These are phyloP conservation scores for Claviceps fusiformis DNA, from an alignment of 2,329 filamentous ascomycete species.

Conservation along the genomic window DNA sequence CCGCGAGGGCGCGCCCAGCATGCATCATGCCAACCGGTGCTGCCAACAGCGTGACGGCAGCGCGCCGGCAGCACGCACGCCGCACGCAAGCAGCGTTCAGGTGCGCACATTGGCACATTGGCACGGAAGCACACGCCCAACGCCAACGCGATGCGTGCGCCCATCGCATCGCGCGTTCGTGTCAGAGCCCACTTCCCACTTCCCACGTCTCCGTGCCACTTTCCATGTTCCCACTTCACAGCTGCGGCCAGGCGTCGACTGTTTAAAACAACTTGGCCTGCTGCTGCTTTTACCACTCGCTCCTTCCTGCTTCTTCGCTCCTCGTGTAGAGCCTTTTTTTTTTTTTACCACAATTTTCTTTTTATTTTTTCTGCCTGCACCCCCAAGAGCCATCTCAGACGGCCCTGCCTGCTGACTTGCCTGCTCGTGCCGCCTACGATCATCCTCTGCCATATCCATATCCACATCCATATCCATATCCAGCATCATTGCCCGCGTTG, in stretches of 20 bases:
- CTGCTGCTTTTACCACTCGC: not conserved
- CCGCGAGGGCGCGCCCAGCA: too few relatives aligned
- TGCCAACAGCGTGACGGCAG: too few relatives aligned
- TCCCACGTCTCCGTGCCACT: not conserved
- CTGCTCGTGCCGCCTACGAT: not conserved
- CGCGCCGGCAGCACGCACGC: too few relatives aligned
- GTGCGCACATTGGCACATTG: too few relatives aligned
- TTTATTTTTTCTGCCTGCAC: not conserved
- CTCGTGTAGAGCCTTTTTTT: not conserved
- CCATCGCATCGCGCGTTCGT: constrained; percentile 12
- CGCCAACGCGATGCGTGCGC: constrained; percentile 10
- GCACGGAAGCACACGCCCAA: not conserved
- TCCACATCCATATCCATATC: not conserved
- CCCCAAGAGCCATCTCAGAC: not conserved
- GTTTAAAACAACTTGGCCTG: constrained; percentile 1
- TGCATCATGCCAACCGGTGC: too few relatives aligned
- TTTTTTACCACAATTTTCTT: constrained; percentile 1
- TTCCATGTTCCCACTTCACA: not conserved
- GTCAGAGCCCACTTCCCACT: constrained; percentile 6
- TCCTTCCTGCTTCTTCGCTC: not conserved
- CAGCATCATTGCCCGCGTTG: not conserved
- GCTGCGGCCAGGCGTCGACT: not conserved
- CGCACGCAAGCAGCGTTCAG: too few relatives aligned
- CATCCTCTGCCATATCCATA: not conserved
- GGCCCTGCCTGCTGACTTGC: not conserved